phyloP scores from a whole-genome alignment of 2,329 filamentous ascomycete species.

The Gaeumannomyces tritici region DNA sequence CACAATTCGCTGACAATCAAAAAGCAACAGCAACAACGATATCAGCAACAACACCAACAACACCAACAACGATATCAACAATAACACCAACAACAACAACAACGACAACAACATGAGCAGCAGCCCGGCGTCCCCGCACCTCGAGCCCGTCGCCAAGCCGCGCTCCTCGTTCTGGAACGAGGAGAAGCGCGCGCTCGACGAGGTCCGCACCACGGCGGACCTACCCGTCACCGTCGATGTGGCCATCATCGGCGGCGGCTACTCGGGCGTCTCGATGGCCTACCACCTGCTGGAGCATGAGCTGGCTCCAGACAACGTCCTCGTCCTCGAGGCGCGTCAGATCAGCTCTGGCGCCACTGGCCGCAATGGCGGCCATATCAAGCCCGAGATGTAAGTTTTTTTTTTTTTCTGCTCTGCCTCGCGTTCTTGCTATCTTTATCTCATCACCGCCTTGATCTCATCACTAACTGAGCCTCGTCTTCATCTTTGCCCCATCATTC shows the following conservation, averaged over 20 bases:
- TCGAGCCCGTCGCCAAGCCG: conserved; percentile 14
- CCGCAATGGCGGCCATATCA: conserved; percentile 42
- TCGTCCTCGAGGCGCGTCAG: conserved; percentile 38
- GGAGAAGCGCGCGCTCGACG: conserved; percentile 26
- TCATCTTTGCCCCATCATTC: no score
- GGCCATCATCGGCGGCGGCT: conserved; percentile 36
- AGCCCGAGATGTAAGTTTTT: conserved; percentile 13
- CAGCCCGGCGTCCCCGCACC: neutral
- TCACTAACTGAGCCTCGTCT: no score
- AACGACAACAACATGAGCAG: neutral
- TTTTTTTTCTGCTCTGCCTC: neutral
- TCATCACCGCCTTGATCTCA: no score
- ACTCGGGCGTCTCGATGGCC: conserved; percentile 30
- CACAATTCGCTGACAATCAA: no score
- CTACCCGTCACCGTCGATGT: conserved; percentile 31
- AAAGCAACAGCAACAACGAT: no score
- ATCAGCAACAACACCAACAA: no score
- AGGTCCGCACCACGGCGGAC: conserved; percentile 24
- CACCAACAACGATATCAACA: no score
- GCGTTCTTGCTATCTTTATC: neutral
- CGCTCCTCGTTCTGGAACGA: conserved; percentile 28
- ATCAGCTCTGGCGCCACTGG: conserved; percentile 42
- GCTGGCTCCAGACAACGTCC: conserved; percentile 13
- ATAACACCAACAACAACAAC: no score
- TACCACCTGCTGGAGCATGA: conserved; percentile 25